Evolutionary conservation across 345 rosid genomes (phyloP).

Genomic region (Arabidopsis suecica): DNA sequence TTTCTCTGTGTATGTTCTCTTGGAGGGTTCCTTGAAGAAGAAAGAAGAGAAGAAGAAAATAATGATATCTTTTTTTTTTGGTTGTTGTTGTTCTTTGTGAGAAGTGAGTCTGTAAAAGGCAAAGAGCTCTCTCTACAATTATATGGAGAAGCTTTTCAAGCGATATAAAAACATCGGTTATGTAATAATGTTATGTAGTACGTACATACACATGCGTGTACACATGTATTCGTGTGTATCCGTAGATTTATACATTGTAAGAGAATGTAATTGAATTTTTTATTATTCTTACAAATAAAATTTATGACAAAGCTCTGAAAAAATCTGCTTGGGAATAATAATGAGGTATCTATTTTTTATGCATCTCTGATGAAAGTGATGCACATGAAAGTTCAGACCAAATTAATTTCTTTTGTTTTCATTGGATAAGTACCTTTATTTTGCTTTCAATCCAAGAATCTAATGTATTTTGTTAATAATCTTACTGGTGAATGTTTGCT

Average conservation of each 20-base stretch:
- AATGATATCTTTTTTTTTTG: slow-evolving; percentile 47
- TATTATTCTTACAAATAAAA: neutral
- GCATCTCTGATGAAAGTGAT: slow-evolving; percentile 47
- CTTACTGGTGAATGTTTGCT: neutral
- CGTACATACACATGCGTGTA: slow-evolving; percentile 41
- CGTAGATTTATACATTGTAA: slow-evolving; percentile 48
- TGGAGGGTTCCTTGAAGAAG: slow-evolving; percentile 46
- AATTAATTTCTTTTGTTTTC: neutral
- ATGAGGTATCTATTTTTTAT: slow-evolving; percentile 47
- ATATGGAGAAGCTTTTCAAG: slow-evolving; percentile 49
- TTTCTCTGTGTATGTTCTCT: slow-evolving; percentile 36
- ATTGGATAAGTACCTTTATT: neutral
- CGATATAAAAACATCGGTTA: slow-evolving; percentile 38
- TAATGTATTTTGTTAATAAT: neutral
- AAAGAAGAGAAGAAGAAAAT: slow-evolving; percentile 35
- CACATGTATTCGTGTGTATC: slow-evolving; percentile 45
- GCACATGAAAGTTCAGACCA: slow-evolving; percentile 47
- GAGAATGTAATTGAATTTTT: slow-evolving; percentile 42
- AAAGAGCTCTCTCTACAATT: slow-evolving; percentile 54
- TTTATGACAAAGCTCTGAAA: slow-evolving; percentile 34
- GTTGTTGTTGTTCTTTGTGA: slow-evolving; percentile 38
- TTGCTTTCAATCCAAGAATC: neutral
- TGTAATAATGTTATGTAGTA: slow-evolving; percentile 27
- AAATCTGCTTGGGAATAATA: slow-evolving; percentile 52
- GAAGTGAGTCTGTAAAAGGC: slow-evolving; percentile 44